These are phyloP conservation scores for Globisporangium spiculum DNA, from an alignment of 352 stramenopile species.

Conservation along the genomic window DNA sequence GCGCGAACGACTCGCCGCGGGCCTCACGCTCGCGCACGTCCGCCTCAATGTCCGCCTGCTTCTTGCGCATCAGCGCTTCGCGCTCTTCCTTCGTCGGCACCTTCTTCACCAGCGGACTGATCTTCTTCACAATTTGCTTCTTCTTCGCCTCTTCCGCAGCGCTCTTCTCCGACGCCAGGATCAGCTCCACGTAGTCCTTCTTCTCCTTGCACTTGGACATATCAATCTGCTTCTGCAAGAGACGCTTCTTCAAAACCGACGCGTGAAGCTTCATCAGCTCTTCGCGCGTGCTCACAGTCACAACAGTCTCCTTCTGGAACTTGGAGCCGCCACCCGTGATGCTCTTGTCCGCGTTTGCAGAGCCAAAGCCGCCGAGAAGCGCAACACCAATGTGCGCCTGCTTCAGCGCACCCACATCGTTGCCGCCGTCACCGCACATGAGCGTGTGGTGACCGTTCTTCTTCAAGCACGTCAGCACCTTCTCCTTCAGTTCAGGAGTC, in stretches of 20 bases:
- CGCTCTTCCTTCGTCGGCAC: constrained; percentile 77
- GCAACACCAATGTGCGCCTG: constrained; percentile 88
- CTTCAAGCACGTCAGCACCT: constrained; percentile 95
- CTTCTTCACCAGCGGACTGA: constrained; percentile 53
- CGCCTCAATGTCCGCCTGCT: constrained; percentile 77
- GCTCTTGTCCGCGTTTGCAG: constrained; percentile 84
- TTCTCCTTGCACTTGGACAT: constrained; percentile 72
- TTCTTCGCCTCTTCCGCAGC: constrained; percentile 52
- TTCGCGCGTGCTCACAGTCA: constrained; percentile 48
- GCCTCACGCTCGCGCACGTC: constrained; percentile 75
- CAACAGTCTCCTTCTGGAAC: constrained; percentile 65
- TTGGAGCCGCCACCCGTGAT: constrained; percentile 68
- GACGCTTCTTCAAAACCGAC: constrained; percentile 82
- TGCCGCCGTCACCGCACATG: constrained; percentile 98
- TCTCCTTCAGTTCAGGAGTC: constrained; percentile 96
- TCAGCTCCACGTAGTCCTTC: constrained; percentile 76
- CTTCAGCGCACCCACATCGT: constrained; percentile 96
- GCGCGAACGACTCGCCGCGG: constrained; percentile 83
- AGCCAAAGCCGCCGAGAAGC: constrained; percentile 77
- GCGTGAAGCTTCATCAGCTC: constrained; percentile 85
- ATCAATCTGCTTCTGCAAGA: constrained; percentile 68
- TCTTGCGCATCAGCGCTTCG: constrained; percentile 77
- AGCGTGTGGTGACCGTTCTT: constrained; percentile 89
- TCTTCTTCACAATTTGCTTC: constrained; percentile 52
- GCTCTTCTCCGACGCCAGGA: constrained; percentile 64